Evolutionary conservation across 495 filamentous ascomycete species (phyloP).

Genomic region (Halenospora varia): DNA sequence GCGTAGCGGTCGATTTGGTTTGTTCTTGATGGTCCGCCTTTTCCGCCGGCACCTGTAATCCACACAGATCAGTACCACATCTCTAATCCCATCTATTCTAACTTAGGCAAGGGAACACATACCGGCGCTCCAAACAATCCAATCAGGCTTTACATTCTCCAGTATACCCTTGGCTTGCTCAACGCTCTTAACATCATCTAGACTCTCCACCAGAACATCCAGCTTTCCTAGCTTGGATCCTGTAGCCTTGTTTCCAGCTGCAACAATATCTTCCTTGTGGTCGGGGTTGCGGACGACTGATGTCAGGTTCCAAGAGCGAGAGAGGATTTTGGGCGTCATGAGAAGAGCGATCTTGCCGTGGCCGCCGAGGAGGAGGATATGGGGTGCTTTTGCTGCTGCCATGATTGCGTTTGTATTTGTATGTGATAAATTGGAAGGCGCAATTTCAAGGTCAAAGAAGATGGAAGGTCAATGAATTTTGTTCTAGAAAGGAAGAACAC

Average conservation of each 20-base stretch:
- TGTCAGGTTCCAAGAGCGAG: constrained; percentile 69
- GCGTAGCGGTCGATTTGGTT: constrained; percentile 40
- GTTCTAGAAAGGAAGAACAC: neutral
- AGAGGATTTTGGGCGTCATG: constrained; percentile 72
- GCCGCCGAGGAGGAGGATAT: constrained; percentile 59
- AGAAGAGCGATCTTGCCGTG: constrained; percentile 75
- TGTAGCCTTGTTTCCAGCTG: constrained; percentile 46
- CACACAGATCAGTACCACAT: neutral
- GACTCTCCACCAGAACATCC: constrained; percentile 58
- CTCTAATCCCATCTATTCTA: neutral
- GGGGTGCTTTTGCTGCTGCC: neutral
- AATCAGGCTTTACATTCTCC: constrained; percentile 57
- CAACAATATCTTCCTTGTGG: constrained; percentile 60
- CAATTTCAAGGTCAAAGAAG: neutral
- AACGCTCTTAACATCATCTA: constrained; percentile 64
- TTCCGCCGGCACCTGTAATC: constrained; percentile 62
- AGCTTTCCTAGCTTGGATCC: constrained; percentile 41
- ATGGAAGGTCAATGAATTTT: neutral
- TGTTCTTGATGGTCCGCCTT: constrained; percentile 61
- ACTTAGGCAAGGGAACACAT: constrained; percentile 12
- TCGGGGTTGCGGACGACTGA: constrained; percentile 69
- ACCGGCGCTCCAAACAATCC: constrained; percentile 80
- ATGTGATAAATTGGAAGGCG: neutral
- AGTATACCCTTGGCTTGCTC: constrained; percentile 58
- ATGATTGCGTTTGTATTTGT: neutral